Percentiles rank a stretch among this genome's conserved stretches.
These are phyloP conservation scores for Reticulascus tulasneorum DNA, from an alignment of 2,329 filamentous ascomycete species.

Conservation along the genomic window DNA sequence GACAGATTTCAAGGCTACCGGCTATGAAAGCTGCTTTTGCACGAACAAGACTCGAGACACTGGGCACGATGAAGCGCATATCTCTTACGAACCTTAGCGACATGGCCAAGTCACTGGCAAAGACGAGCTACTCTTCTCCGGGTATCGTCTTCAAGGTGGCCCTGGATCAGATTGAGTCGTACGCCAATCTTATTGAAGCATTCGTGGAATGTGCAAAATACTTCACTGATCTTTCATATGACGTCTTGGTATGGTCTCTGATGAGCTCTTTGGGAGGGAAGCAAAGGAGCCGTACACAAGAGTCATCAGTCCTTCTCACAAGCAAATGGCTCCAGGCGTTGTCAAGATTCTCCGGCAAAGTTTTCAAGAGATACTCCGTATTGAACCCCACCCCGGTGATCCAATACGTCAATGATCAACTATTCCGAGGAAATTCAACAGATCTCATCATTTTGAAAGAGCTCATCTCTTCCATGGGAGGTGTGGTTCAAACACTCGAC, in stretches of 20 bases:
- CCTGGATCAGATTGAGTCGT: constrained; percentile 86
- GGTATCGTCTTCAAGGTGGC: constrained; percentile 88
- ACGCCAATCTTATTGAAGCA: constrained; percentile 90
- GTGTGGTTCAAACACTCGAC: constrained; percentile 79
- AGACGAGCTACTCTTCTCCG: constrained; percentile 86
- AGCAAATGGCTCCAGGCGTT: constrained; percentile 90
- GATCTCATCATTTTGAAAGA: constrained; percentile 91
- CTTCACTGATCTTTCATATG: constrained; percentile 88
- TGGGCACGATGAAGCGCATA: constrained; percentile 82
- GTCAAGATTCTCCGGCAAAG: constrained; percentile 84
- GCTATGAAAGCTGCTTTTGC: constrained; percentile 77
- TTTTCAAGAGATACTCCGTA: constrained; percentile 80
- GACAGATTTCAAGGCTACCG: constrained; percentile 69
- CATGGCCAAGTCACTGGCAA: constrained; percentile 85
- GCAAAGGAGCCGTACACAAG: constrained; percentile 59
- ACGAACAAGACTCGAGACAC: constrained; percentile 72
- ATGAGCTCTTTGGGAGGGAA: constrained; percentile 67
- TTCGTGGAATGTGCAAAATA: constrained; percentile 94
- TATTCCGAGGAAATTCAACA: constrained; percentile 77
- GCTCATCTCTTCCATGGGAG: constrained; percentile 87
- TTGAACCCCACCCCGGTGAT: constrained; percentile 83
- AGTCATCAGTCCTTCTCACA: constrained; percentile 65
- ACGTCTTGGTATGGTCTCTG: constrained; percentile 88
- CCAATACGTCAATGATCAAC: constrained; percentile 83
- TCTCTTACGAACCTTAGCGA: constrained; percentile 80